Percentiles rank a stretch among this genome's conserved stretches.
phyloP scores from a whole-genome alignment of 306 rosid genomes.

The Prosopis cineraria region DNA sequence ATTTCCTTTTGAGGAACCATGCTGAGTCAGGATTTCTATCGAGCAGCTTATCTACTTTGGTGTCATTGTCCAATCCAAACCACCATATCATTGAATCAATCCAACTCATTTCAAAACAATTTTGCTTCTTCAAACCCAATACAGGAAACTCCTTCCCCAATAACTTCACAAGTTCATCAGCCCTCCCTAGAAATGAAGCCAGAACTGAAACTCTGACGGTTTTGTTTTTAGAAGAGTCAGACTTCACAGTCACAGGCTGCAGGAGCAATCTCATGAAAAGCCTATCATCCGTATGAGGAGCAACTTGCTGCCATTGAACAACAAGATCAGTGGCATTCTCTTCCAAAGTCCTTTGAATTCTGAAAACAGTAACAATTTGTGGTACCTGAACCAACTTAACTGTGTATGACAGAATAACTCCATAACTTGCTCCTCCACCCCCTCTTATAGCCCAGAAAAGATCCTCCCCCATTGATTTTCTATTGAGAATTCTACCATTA shows the following conservation, averaged over 20 bases:
- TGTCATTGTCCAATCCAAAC: constrained; percentile 17
- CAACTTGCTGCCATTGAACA: constrained; percentile 51
- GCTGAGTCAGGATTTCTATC: constrained; percentile 38
- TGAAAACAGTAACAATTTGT: constrained; percentile 34
- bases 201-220: constrained; percentile 36
- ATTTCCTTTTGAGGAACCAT: constrained; percentile 37
- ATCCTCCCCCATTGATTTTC: constrained; percentile 76
- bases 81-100: constrained; percentile 48
- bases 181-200: constrained; percentile 40
- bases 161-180: constrained; percentile 36
- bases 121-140: constrained; percentile 33
- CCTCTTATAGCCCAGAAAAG: constrained; percentile 89
- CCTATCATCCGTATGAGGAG: constrained; percentile 38
- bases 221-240: not conserved
- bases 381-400: constrained; percentile 41
- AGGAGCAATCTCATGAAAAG: constrained; percentile 43
- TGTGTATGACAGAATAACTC: constrained; percentile 42
- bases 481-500: constrained; percentile 53
- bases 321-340: constrained; percentile 46
- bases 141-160: constrained; percentile 40
- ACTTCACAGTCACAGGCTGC: constrained; percentile 37
- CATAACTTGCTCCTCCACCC: constrained; percentile 75
- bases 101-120: constrained; percentile 45
- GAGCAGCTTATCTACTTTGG: constrained; percentile 35
- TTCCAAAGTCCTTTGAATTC: constrained; percentile 32